Evolutionary conservation across 371 early-diverging fungal genomes (phyloP).

Genomic region (Nematocida parisii): DNA sequence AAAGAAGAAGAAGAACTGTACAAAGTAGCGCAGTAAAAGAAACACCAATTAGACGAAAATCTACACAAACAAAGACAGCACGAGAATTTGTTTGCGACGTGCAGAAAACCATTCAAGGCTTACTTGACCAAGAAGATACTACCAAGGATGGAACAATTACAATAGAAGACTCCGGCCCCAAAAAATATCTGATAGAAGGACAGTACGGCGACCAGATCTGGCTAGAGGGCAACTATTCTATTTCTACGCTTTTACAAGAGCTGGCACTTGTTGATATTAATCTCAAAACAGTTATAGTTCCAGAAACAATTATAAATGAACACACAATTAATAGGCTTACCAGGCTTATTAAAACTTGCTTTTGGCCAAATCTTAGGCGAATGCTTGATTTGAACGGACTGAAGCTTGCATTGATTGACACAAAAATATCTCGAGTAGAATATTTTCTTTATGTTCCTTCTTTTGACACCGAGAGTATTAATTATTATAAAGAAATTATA

Average conservation of each 20-base stretch:
- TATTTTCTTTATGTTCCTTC: conserved; percentile 52
- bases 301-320: conserved; percentile 51
- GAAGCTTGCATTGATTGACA: conserved; percentile 53
- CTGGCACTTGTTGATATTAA: conserved; percentile 50
- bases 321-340: conserved; percentile 53
- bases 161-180: conserved; percentile 49
- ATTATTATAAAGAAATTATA: conserved; percentile 45
- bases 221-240: conserved; percentile 57
- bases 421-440: conserved; percentile 55
- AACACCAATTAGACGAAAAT: not conserved
- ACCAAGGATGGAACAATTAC: conserved; percentile 53
- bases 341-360: conserved; percentile 51
- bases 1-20: conserved; percentile 18
- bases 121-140: conserved; percentile 58
- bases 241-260: conserved; percentile 56
- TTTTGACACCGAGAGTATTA: conserved; percentile 1
- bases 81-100: conserved; percentile 54
- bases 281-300: conserved; percentile 48
- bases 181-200: conserved; percentile 38
- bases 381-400: conserved; percentile 42
- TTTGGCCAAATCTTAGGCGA: conserved; percentile 55
- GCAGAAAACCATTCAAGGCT: conserved; percentile 49
- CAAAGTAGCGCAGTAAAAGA: not conserved
- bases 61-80: not conserved
- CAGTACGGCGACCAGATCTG: conserved; percentile 20